Conservation (phyloP, 441 rosid species). For the Populus trichocarpa region DNA sequence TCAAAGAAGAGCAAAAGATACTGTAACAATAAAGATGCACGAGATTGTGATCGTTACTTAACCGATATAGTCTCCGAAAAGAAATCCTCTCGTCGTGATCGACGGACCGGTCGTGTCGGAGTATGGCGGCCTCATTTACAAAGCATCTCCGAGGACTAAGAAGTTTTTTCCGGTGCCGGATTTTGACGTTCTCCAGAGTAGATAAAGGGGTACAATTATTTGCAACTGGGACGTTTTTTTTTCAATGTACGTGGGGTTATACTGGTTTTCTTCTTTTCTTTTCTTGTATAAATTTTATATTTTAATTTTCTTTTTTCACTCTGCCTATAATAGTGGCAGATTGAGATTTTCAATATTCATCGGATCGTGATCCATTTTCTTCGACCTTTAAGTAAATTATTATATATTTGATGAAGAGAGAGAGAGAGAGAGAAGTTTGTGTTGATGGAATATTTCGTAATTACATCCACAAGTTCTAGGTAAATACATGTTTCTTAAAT, state of each 20-base stretch:
- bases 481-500: slow-evolving; percentile 1
- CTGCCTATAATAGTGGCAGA: slow-evolving; percentile 42
- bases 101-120: slow-evolving; percentile 38
- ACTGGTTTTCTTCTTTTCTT: slow-evolving; percentile 36
- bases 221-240: slow-evolving; percentile 8
- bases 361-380: slow-evolving; percentile 15
- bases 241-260: neutral
- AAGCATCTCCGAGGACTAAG: slow-evolving; percentile 67
- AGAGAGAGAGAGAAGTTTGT: neutral
- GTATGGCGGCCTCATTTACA: slow-evolving; percentile 73
- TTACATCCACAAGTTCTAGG: slow-evolving; percentile 24
- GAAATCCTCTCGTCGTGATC: slow-evolving; percentile 38
- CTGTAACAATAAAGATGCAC: neutral
- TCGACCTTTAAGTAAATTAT: neutral
- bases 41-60: slow-evolving; percentile 31
- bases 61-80: slow-evolving; percentile 24
- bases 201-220: neutral
- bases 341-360: slow-evolving; percentile 18
- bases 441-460: slow-evolving; percentile 14
- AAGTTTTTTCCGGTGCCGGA: slow-evolving; percentile 16
- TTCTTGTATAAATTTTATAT: slow-evolving; percentile 8
- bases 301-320: slow-evolving; percentile 21
- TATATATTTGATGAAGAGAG: neutral
- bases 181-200: slow-evolving; percentile 6
- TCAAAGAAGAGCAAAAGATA: slow-evolving; percentile 20